Evolutionary conservation across 805 yeast species (phyloP), one percentile per base, ranked within the genome.

Genomic region (Hermanozyma aechmeae): DNA sequence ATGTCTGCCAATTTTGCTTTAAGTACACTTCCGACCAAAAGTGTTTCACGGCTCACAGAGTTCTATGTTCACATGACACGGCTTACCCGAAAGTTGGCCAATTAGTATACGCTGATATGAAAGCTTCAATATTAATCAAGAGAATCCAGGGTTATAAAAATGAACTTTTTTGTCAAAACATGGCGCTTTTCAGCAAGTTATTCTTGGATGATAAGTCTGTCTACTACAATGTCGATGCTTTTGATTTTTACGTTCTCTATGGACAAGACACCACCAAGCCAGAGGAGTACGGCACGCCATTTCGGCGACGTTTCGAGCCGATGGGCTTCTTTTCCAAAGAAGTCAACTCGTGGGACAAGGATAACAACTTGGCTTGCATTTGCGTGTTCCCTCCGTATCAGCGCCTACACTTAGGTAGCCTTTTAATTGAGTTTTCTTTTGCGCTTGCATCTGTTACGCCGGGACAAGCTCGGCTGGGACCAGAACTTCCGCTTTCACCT

Each of bases 321-420:
- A 40, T 87, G 79, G 98, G 96, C 1, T 92, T 85, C 48, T 92
- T 85, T 46, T 86, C 96, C 10, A 82, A 83, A 42, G 98, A 92
- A 46, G 58, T 79, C 25, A 58, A 80, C 0, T 77, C 95, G 0
- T 74, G 76, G 69, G 89, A 82, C 30, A 68, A 73, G 29, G 83
- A 87, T 50, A 58, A 54, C 30, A 92, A 89, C 48, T 59, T 92
- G 22, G 96, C 96, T 0, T 92, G 97, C 48, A 81, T 92, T 9
- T 65, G 92, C 39, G 75, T 85, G 3, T 82, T 92, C 37, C 98
- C 98, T 1, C 96, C 96, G 3, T 92, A 75, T 50, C 97, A 89
- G 50, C 64, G 84, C 33, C 67, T 69, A 23, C 78, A 74, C 6
- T 51, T 87, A 15, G 98, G 97, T 0, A 74, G 84, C 4, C 59